Evolutionary conservation across 2,329 filamentous ascomycete species (phyloP).

Genomic region (Aureobasidium pullulans): DNA sequence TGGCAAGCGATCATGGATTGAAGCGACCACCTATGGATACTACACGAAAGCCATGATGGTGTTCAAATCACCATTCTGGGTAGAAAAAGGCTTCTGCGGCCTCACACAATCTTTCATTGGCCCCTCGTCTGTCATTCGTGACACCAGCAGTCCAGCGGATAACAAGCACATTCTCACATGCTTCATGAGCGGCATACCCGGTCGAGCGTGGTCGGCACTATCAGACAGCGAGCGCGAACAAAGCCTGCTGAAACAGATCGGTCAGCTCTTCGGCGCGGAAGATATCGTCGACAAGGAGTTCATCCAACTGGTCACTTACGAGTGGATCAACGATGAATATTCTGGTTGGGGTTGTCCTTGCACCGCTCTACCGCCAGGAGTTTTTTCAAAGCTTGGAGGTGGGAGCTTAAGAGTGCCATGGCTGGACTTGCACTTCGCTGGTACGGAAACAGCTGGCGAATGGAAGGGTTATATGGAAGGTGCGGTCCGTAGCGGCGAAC

Average conservation of each 20-base stretch:
- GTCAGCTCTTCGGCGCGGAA: not conserved
- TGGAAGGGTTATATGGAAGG: slow-evolving; percentile 57
- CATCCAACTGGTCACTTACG: slow-evolving; percentile 18
- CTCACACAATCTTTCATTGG: slow-evolving; percentile 39
- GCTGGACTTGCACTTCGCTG: slow-evolving; percentile 45
- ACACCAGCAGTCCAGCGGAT: slow-evolving; percentile 28
- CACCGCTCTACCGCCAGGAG: not conserved
- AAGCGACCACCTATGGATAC: slow-evolving; percentile 36
- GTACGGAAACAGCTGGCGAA: slow-evolving; percentile 45
- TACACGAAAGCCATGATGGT: slow-evolving; percentile 47
- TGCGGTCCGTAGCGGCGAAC: slow-evolving; percentile 43
- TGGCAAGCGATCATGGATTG: slow-evolving; percentile 31
- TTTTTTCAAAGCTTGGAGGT: slow-evolving; percentile 14
- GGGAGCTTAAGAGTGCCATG: slow-evolving; percentile 10
- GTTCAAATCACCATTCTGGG: slow-evolving; percentile 43
- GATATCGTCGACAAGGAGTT: not conserved
- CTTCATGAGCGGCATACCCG: slow-evolving; percentile 10
- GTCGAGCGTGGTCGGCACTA: slow-evolving; percentile 14
- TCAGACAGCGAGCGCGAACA: not conserved
- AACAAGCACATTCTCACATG: not conserved
- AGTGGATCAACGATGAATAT: slow-evolving; percentile 24
- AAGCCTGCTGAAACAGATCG: slow-evolving; percentile 1
- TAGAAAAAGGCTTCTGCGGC: slow-evolving; percentile 37
- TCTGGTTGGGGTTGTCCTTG: slow-evolving; percentile 6
- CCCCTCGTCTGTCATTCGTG: slow-evolving; percentile 40